These are phyloP conservation scores for Lachancea waltii DNA, from an alignment of 805 yeast genomes.

Conservation along the genomic window DNA sequence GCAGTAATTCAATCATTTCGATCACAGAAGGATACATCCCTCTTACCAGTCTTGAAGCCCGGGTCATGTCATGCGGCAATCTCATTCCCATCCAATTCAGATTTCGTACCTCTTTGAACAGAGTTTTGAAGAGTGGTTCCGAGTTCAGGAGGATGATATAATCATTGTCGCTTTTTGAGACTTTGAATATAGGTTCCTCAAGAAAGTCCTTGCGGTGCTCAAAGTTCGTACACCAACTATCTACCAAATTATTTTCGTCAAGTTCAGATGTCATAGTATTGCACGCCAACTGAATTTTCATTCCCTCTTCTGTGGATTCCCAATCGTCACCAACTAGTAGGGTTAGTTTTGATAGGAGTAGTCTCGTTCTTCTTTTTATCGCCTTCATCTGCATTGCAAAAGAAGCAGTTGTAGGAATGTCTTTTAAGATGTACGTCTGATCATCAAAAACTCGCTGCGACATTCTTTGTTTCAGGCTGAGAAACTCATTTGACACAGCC, in stretches of 20 bases:
- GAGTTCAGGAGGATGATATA: constrained; percentile 44
- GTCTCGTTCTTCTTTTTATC: constrained; percentile 38
- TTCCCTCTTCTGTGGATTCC: constrained; percentile 61
- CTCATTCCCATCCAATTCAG: constrained; percentile 45
- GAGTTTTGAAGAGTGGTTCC: constrained; percentile 36
- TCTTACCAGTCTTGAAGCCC: constrained; percentile 44
- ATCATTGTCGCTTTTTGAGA: constrained; percentile 25
- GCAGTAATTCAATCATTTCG: constrained; percentile 46
- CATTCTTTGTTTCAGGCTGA: constrained; percentile 37
- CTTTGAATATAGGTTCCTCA: constrained; percentile 36
- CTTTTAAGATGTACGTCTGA: constrained; percentile 36
- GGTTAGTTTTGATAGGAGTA: constrained; percentile 41
- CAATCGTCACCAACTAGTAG: constrained; percentile 54
- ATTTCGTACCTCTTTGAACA: constrained; percentile 50
- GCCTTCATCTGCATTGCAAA: constrained; percentile 49
- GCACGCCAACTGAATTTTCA: constrained; percentile 48
- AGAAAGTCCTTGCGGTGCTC: constrained; percentile 17
- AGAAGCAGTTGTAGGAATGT: constrained; percentile 43
- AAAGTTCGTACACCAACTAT: constrained; percentile 43
- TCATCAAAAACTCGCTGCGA: constrained; percentile 32
- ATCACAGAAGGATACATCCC: constrained; percentile 52
- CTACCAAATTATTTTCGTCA: constrained; percentile 37
- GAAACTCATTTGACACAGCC: constrained; percentile 44
- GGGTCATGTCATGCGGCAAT: constrained; percentile 47
- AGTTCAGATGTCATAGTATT: constrained; percentile 40